Conservation (phyloP, 148 eudicot genomes). For the Limonium bicolor region DNA sequence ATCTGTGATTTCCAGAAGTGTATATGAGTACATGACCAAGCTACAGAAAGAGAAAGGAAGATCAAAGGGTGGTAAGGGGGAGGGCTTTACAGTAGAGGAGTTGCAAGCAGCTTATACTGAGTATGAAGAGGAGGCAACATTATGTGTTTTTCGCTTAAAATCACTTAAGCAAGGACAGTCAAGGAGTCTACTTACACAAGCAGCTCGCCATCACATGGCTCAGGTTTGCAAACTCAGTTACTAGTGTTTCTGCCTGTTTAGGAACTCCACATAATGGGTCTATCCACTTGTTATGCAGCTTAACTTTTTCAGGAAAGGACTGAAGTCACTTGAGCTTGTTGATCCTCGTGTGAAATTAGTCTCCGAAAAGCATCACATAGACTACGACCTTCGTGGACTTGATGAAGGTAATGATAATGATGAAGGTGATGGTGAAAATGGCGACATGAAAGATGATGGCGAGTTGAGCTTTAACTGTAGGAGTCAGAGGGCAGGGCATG, state of each 20-base stretch:
- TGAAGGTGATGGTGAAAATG: slow-evolving; percentile 40
- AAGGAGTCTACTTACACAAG: slow-evolving; percentile 87
- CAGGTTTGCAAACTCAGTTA: slow-evolving; percentile 35
- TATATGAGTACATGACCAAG: slow-evolving; percentile 59
- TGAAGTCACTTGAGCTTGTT: slow-evolving; percentile 67
- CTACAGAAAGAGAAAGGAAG: slow-evolving; percentile 68
- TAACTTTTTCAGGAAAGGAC: slow-evolving; percentile 82
- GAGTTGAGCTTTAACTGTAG: slow-evolving; percentile 73
- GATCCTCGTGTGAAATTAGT: slow-evolving; percentile 51
- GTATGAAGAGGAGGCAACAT: slow-evolving; percentile 83
- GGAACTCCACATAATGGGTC: neutral
- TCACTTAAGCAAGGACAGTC: slow-evolving; percentile 95
- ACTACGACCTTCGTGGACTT: slow-evolving; percentile 55
- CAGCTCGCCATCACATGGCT: slow-evolving; percentile 96
- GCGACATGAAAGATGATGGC: slow-evolving; percentile 40
- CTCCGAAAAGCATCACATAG: slow-evolving; percentile 81
- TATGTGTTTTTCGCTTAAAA: slow-evolving; percentile 77
- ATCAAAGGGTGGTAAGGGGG: slow-evolving; percentile 69
- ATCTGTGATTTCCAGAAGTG: slow-evolving; percentile 31
- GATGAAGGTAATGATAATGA: slow-evolving; percentile 43
- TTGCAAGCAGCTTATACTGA: slow-evolving; percentile 65
- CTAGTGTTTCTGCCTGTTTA: neutral
- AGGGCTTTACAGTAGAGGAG: slow-evolving; percentile 42
- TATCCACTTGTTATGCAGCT: slow-evolving; percentile 33
- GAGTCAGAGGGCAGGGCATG: slow-evolving; percentile 41